phyloP scores from a whole-genome alignment of 1,139 yeast species.

The Nakaseomyces nivariensis region DNA sequence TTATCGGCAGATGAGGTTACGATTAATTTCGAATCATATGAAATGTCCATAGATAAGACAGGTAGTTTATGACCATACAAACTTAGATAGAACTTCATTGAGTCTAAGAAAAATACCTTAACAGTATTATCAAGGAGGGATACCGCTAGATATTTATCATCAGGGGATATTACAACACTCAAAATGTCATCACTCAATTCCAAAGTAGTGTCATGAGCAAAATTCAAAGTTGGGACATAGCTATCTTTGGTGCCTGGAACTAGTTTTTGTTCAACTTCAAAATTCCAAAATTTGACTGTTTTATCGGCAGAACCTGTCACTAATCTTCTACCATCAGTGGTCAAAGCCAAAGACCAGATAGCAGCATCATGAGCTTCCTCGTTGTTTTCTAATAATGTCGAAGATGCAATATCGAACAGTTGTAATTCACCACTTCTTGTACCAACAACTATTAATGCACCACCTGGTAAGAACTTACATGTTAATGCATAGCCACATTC shows the following conservation, averaged over 20 bases:
- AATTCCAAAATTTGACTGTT: slow-evolving; percentile 80
- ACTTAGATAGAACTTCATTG: slow-evolving; percentile 77
- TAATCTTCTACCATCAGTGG: slow-evolving; percentile 74
- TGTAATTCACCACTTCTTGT: slow-evolving; percentile 81
- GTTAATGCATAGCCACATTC: slow-evolving; percentile 84
- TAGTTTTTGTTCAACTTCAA: slow-evolving; percentile 53
- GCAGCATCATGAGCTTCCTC: slow-evolving; percentile 77
- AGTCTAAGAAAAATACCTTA: slow-evolving; percentile 80
- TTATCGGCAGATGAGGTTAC: slow-evolving; percentile 95
- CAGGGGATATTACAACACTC: slow-evolving; percentile 75
- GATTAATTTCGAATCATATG: slow-evolving; percentile 75
- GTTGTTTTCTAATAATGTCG: slow-evolving; percentile 59
- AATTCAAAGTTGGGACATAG: slow-evolving; percentile 42
- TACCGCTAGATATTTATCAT: slow-evolving; percentile 65
- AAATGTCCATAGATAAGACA: slow-evolving; percentile 79
- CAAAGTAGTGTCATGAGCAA: slow-evolving; percentile 68
- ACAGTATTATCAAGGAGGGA: slow-evolving; percentile 87
- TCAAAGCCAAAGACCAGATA: slow-evolving; percentile 82
- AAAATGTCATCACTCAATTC: slow-evolving; percentile 82
- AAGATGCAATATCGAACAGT: slow-evolving; percentile 76
- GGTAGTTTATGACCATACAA: slow-evolving; percentile 95
- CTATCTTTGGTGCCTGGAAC: slow-evolving; percentile 58
- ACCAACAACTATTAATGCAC: slow-evolving; percentile 78
- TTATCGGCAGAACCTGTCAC: slow-evolving; percentile 95
- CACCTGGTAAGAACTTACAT: slow-evolving; percentile 83